Evolutionary conservation across 208 protist species (phyloP), one percentile per base, ranked within the genome.

Genomic region (Acanthamoeba royreba): DNA sequence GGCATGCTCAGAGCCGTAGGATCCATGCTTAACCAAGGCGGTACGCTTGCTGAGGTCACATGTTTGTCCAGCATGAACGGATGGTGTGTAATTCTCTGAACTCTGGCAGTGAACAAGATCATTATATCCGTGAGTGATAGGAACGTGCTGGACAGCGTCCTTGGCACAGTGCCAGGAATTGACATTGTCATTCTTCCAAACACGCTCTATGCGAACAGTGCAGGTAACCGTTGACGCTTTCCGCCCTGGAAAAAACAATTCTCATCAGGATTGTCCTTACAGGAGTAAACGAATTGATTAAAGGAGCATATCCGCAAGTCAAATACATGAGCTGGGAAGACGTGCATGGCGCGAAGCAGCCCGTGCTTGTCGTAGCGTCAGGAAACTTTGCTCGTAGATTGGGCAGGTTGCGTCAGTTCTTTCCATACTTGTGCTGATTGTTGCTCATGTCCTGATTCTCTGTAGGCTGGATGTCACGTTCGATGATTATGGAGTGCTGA

Each of bases 161-260:
- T 91, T 15, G 31, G 43, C 15, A 13, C 0, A 4, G 45, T 91
- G 42, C 52, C 47, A 0, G 40, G 40, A 7, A 91, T 91, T 28
- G 85, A 91, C 61, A 72, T 91, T 28, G n/a, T 91, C 53, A 91
- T 91, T 4, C 17, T 91, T n/a, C 31, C 53, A 22, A 43, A 45
- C 17, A 0, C 8, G 1, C 31, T 91, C 33, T 91, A 91, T 13
- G 85, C 52, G 35, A 91, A 63, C 35, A 40, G 38, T 85, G 74
- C 38, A 8, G 8, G 42, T 5, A n/a, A 81, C 40, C 33, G 9
- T 25, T 2, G 1, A 81, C 69, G n/a, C 3, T 81, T 81, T 33
- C 22, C 4, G 11, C 33, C 13, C n/a, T 28, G 17, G 17, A 42
- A 31, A 42, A 15, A 8, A 77, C 63, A 28, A 8, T 28, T n/a